Conservation (phyloP, 2,329 filamentous ascomycete species). For the Dichotomopilus funicola region DNA sequence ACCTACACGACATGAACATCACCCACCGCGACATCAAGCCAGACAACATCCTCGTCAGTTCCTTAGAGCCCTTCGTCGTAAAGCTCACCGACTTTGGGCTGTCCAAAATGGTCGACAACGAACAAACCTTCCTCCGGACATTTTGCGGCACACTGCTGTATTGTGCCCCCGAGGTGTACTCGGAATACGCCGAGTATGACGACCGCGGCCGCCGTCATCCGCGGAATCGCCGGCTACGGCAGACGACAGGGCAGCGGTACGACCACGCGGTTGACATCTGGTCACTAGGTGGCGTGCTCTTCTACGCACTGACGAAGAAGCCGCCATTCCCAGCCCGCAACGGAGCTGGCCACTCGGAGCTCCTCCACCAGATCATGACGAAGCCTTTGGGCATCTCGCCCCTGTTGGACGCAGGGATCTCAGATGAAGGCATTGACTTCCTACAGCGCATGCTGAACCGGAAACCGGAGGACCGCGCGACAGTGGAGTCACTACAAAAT, state of each 20-base stretch:
- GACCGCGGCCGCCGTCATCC: conserved; percentile 58
- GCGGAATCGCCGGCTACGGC: conserved; percentile 57
- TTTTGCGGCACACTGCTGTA: conserved; percentile 96
- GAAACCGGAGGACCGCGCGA: conserved; percentile 72
- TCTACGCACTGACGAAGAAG: conserved; percentile 70
- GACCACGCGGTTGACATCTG: conserved; percentile 91
- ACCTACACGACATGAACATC: conserved; percentile 81
- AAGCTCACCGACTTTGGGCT: conserved; percentile 96
- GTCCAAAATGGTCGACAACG: conserved; percentile 86
- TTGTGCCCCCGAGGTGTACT: conserved; percentile 94
- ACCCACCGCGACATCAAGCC: conserved; percentile 99
- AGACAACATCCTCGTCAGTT: conserved; percentile 87
- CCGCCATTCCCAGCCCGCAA: conserved; percentile 76
- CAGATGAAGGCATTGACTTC: conserved; percentile 64
- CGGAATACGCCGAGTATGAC: conserved; percentile 62
- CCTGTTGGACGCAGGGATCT: conserved; percentile 53
- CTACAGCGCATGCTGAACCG: conserved; percentile 71
- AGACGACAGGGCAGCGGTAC: conserved; percentile 58
- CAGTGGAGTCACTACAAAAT: conserved; percentile 59
- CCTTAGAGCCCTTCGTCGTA: conserved; percentile 65
- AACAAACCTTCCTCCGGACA: conserved; percentile 87
- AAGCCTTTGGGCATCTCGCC: conserved; percentile 60
- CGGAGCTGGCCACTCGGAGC: conserved; percentile 68
- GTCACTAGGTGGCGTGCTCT: conserved; percentile 90
- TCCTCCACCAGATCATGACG: conserved; percentile 83